Evolutionary conservation across 2,329 filamentous ascomycete genomes (phyloP), one percentile per base, ranked within the genome.

Genomic region (Colletotrichum scovillei): DNA sequence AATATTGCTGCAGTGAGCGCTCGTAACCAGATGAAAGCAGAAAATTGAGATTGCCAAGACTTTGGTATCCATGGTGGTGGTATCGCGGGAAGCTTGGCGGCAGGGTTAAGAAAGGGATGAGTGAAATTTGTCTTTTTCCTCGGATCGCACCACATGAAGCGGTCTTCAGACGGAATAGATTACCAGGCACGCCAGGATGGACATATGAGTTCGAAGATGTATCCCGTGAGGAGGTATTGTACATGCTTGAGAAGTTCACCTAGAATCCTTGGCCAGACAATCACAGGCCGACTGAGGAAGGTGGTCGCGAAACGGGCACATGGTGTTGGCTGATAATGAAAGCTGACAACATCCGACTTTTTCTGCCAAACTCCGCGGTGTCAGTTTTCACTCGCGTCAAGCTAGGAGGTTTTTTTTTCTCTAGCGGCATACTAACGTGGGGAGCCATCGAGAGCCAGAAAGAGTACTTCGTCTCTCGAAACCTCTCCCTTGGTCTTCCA

Each of bases 81-180:
- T 30, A 38, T 68, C 35, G 57, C 52, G 35, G 19, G 24, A 67
- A 63, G 56, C 69, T 72, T 63, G 69, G 69, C 69, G 6, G 35
- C 69, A 71, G 57, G 69, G 69, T 53, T 56, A 4, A 22, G n/a
- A 38, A 46, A 38, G 28, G 32, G 53, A 24, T 22, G 32, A 2
- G 60, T 16, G 46, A 6, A 16, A 5, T 53, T 14, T 12, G 8
- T 5, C 26, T 52, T 26, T 22, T 22, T 57, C 19, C 24, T 66
- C n/a, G 14, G 2, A 4, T 55, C 24, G 14, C 38, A 42, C 5
- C 38, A 42, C 38, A 42, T 7, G 19, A 42, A 6, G 38, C 5
- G 2, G 38, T 19, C 38, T 42, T 42, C 5, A 38, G 5, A 38
- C 5, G 35, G 35, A 14, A 14, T 38, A 14, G 12, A 16, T 38